These are phyloP conservation scores for Salvia sclarea DNA, from an alignment of 305 asterid species.

Conservation along the genomic window DNA sequence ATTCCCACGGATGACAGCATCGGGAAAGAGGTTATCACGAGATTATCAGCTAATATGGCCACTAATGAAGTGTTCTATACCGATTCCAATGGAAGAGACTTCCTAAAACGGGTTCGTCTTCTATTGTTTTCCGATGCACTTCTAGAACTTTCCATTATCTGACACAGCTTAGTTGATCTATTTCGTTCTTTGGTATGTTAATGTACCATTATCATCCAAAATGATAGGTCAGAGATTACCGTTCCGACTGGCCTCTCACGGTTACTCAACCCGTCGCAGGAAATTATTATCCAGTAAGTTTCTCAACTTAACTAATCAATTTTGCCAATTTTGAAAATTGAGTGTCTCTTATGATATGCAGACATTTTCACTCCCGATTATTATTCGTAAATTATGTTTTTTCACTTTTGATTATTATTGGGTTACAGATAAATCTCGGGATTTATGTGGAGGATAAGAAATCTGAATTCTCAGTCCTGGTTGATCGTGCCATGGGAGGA, in stretches of 20 bases:
- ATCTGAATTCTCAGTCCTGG: constrained; percentile 72
- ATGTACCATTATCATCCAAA: constrained; percentile 19
- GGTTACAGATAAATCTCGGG: constrained; percentile 73
- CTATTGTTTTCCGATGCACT: not conserved
- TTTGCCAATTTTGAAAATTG: too few relatives aligned
- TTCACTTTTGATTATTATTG: not conserved
- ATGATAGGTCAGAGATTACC: constrained; percentile 70
- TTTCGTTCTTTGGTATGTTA: not conserved
- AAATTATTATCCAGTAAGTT: constrained; percentile 81
- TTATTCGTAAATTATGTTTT: not conserved
- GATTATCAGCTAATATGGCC: constrained; percentile 68
- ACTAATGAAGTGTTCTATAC: constrained; percentile 68
- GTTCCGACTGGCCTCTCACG: constrained; percentile 74
- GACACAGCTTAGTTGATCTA: constrained; percentile 1
- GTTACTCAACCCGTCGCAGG: constrained; percentile 92
- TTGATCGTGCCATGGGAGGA: constrained; percentile 88
- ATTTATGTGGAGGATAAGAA: constrained; percentile 57
- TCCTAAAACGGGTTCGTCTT: constrained; percentile 67
- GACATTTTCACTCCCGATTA: too few relatives aligned
- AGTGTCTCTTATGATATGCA: too few relatives aligned
- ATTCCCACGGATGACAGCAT: constrained; percentile 67
- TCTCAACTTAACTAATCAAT: constrained; percentile 23
- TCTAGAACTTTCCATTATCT: not conserved
- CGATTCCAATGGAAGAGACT: constrained; percentile 93
- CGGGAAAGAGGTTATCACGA: constrained; percentile 87